Conservation (phyloP, 176 grass and related monocot species). For the Metroxylon sagu region DNA sequence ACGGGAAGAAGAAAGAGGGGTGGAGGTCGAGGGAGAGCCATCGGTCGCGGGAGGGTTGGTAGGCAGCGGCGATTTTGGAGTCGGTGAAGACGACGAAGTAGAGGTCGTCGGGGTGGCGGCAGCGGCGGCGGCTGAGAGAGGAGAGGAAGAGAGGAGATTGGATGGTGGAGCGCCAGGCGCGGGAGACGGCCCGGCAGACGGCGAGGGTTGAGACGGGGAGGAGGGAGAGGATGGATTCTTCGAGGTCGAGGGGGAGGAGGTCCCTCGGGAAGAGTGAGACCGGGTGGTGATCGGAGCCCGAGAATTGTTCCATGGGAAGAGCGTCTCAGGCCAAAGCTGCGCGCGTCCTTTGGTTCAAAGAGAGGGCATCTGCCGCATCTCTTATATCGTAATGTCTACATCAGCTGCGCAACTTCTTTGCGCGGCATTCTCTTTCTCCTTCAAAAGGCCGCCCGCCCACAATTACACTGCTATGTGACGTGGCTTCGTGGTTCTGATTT, state of each 20-base stretch:
- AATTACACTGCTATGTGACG: no score
- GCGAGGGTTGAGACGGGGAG: constrained; percentile 36
- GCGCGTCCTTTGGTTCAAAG: no score
- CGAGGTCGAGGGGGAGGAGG: constrained; percentile 26
- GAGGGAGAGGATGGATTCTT: constrained; percentile 37
- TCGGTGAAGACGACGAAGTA: constrained; percentile 34
- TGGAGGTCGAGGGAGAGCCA: background rate
- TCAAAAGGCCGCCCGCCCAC: no score
- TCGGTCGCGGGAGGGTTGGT: constrained; percentile 15
- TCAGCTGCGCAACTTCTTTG: no score
- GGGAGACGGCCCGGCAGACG: constrained; percentile 25
- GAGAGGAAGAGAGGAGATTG: constrained; percentile 31
- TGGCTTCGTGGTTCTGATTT: no score
- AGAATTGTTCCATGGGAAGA: no score
- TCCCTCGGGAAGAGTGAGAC: constrained; percentile 21
- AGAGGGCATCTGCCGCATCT: no score
- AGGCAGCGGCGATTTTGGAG: constrained; percentile 18
- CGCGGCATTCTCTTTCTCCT: no score
- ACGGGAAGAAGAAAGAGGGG: background rate
- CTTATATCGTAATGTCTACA: no score
- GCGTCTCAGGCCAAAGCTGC: no score
- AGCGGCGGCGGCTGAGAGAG: background rate
- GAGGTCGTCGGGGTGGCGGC: background rate
- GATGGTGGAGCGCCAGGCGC: constrained; percentile 19
- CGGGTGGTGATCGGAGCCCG: no score